Conservation (phyloP, 495 filamentous ascomycete genomes). For the Penicillium subrubescens region DNA sequence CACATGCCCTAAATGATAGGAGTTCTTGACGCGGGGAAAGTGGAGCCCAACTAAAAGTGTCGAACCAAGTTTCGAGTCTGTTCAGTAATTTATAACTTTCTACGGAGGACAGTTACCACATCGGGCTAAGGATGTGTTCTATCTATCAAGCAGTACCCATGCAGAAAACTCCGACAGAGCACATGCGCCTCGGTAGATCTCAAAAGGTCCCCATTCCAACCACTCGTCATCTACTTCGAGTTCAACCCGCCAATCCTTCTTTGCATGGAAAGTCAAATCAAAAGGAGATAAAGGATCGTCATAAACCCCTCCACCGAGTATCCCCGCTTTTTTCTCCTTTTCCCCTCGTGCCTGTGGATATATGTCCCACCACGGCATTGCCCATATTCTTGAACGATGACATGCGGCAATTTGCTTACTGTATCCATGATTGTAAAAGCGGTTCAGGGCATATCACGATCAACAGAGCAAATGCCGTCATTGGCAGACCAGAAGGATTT, state of each 20-base stretch:
- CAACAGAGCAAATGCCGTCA: neutral
- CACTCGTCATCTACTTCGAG: neutral
- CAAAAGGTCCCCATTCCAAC: neutral
- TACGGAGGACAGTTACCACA: neutral
- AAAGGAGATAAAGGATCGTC: neutral
- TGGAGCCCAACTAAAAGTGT: neutral
- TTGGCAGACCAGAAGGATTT: conserved; percentile 2
- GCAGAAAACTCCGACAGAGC: neutral
- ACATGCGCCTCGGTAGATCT: conserved; percentile 1
- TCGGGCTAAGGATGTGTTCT: neutral
- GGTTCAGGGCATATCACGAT: conserved; percentile 18
- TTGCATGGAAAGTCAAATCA: neutral
- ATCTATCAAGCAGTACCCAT: neutral
- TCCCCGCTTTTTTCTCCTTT: neutral
- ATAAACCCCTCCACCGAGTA: neutral
- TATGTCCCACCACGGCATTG: neutral
- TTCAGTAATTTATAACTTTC: neutral
- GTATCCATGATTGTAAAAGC: neutral
- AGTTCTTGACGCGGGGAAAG: neutral
- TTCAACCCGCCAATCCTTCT: neutral
- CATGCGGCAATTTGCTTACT: neutral
- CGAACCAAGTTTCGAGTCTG: neutral
- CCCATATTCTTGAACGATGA: neutral
- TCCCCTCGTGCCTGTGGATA: neutral
- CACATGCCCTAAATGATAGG: neutral